Conservation (phyloP, 345 rosid genomes). For the Eucalyptus urophylla region DNA sequence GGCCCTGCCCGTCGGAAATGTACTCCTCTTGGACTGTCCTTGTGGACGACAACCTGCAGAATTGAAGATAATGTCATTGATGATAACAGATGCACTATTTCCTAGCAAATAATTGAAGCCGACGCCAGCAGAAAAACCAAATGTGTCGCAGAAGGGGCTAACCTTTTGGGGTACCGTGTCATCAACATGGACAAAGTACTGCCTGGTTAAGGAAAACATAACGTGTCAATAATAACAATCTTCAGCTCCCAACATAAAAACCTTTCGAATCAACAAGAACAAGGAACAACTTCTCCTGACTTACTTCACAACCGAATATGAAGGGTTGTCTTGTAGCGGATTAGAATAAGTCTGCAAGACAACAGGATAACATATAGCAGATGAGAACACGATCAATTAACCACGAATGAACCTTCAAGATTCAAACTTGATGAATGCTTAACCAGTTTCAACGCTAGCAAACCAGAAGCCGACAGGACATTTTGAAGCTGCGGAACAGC, state of each 20-base stretch:
- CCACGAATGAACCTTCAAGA: not conserved
- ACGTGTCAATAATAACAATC: not conserved
- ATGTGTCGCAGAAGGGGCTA: not conserved
- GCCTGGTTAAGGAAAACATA: constrained; percentile 27
- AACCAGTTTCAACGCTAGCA: not conserved
- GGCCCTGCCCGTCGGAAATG: constrained; percentile 97
- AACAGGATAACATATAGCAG: not conserved
- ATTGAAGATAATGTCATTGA: not conserved
- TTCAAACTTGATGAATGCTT: not conserved
- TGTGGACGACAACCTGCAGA: constrained; percentile 65
- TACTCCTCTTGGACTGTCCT: constrained; percentile 62
- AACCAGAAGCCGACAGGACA: not conserved
- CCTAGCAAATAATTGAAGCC: not conserved
- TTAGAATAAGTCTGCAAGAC: constrained; percentile 57
- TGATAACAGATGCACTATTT: not conserved
- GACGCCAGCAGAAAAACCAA: not conserved
- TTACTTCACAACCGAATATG: constrained; percentile 84
- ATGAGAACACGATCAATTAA: not conserved
- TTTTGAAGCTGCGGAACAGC: not conserved
- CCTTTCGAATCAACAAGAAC: not conserved
- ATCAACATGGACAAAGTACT: constrained; percentile 75
- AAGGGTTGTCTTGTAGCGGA: constrained; percentile 84
- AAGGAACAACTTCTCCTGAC: not conserved
- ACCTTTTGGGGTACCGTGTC: constrained; percentile 84
- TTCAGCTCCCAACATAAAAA: not conserved